Conservation (phyloP, 768 basidiomycete genomes). For the Amanita pseudoporphyria region DNA sequence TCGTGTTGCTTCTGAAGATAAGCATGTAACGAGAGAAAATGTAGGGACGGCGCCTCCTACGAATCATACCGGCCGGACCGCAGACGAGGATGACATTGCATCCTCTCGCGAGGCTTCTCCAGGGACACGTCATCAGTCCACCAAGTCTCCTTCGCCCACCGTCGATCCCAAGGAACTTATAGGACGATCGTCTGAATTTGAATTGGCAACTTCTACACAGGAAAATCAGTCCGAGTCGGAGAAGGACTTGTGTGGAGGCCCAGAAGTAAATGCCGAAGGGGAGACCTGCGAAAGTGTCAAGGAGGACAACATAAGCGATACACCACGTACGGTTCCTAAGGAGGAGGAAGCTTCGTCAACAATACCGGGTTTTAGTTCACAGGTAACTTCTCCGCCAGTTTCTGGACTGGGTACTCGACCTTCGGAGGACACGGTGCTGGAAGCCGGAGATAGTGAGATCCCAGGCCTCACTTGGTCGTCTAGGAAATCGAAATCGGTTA, state of each 20-base stretch:
- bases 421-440: background rate
- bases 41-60: background rate
- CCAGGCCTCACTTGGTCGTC: constrained; percentile 7
- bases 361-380: background rate
- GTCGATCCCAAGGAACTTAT: background rate
- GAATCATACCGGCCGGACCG: background rate
- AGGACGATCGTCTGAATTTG: background rate
- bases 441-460: constrained; percentile 3
- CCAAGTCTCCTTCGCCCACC: background rate
- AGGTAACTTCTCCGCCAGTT: constrained; percentile 1
- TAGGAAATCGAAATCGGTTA: background rate
- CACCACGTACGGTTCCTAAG: background rate
- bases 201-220: background rate
- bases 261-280: background rate
- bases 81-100: constrained; percentile 7
- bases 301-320: background rate
- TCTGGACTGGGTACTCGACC: constrained; percentile 2
- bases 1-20: background rate
- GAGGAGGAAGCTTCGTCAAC: background rate
- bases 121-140: background rate
- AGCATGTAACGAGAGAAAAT: background rate
- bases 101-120: constrained; percentile 6
- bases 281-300: background rate
- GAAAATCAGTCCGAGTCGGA: background rate
- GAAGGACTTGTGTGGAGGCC: background rate